These are phyloP conservation scores for Colletotrichum tabaci DNA, from an alignment of 2,329 filamentous ascomycete genomes.

Conservation along the genomic window DNA sequence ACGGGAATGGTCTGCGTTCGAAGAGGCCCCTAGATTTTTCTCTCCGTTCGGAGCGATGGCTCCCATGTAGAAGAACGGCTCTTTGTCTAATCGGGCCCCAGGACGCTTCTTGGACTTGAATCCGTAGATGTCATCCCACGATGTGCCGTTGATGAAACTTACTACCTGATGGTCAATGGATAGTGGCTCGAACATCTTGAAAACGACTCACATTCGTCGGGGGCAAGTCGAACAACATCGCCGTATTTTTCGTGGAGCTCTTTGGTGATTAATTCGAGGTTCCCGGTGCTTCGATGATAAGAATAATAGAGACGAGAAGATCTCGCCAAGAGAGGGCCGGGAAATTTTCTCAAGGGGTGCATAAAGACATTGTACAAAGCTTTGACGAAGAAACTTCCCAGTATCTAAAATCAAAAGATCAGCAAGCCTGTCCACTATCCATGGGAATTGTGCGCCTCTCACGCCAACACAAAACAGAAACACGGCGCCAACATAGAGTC, in stretches of 20 bases:
- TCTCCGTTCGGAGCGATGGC: not conserved
- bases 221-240: constrained; percentile 41
- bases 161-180: not conserved
- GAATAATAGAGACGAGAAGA: not conserved
- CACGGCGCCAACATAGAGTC: not conserved
- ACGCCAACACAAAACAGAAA: not conserved
- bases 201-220: constrained; percentile 31
- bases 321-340: not conserved
- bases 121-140: not conserved
- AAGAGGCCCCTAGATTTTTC: not conserved
- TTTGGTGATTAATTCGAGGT: not conserved
- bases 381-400: not conserved
- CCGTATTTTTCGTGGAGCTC: constrained; percentile 40
- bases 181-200: too few relatives aligned
- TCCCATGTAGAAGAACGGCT: not conserved
- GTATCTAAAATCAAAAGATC: not conserved
- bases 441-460: not conserved
- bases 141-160: not conserved
- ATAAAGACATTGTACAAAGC: not conserved
- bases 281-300: not conserved
- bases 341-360: not conserved
- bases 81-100: not conserved
- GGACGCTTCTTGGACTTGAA: not conserved
- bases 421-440: not conserved
- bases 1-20: not conserved